phyloP scores from a whole-genome alignment of 2,329 filamentous ascomycete genomes.

The Sporothrix inflata region DNA sequence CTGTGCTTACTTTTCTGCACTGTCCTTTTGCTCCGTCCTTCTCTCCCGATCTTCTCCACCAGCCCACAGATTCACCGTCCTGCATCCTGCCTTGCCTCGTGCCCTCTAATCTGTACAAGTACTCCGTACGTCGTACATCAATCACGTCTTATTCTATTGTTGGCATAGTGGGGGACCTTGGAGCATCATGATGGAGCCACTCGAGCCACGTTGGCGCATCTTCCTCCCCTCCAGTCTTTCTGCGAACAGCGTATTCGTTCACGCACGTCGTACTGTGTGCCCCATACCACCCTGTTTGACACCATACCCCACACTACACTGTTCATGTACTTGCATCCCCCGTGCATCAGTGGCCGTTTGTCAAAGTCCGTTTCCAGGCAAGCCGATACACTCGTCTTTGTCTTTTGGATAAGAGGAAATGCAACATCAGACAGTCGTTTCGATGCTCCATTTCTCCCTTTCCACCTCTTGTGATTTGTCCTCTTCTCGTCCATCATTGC shows the following conservation, averaged over 20 bases:
- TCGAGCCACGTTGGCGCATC: not conserved
- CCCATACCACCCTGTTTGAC: not conserved
- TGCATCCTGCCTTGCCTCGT: not conserved
- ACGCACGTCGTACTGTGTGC: not conserved
- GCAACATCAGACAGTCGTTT: not conserved
- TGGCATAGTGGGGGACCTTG: not conserved
- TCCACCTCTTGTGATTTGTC: not conserved
- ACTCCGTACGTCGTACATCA: not conserved
- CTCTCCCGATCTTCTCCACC: too few species aligned
- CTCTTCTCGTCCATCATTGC: not conserved
- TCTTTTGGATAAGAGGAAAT: conserved; percentile 13
- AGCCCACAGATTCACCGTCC: not conserved
- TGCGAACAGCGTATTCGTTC: not conserved
- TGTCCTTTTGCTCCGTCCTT: too few species aligned
- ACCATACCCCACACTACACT: not conserved
- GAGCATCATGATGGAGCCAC: conserved; percentile 1
- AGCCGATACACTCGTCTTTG: not conserved
- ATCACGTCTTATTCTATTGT: not conserved
- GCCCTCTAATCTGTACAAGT: not conserved
- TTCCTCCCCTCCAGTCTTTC: not conserved
- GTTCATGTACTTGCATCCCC: not conserved
- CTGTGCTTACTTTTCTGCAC: too few species aligned
- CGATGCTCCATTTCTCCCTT: not conserved
- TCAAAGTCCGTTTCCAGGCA: not conserved
- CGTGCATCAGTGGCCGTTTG: not conserved